These are phyloP conservation scores for Sonneratia alba DNA, from an alignment of 345 rosid genomes.

Conservation along the genomic window DNA sequence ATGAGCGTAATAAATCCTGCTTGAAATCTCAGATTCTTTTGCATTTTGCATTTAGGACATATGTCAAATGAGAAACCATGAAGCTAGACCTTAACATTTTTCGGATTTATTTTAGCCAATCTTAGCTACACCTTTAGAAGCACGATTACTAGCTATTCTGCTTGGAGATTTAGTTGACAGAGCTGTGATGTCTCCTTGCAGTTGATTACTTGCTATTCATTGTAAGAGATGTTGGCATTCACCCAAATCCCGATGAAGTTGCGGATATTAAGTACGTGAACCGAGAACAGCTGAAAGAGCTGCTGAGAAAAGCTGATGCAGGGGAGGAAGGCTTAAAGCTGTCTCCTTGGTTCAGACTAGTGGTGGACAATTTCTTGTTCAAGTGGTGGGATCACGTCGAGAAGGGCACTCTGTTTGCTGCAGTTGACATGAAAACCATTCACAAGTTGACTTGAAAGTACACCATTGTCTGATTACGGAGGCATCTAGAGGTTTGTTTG, in stretches of 20 bases:
- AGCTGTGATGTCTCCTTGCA: slow-evolving; percentile 26
- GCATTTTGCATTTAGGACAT: neutral
- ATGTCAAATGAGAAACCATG: neutral
- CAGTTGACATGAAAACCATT: slow-evolving; percentile 61
- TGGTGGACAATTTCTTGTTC: slow-evolving; percentile 85
- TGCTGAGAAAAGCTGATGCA: slow-evolving; percentile 75
- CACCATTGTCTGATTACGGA: neutral
- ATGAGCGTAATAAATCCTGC: slow-evolving; percentile 53
- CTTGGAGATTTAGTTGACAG: neutral
- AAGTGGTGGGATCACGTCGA: slow-evolving; percentile 93
- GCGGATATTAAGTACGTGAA: slow-evolving; percentile 63
- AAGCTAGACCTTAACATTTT: neutral
- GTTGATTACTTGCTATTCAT: slow-evolving; percentile 85
- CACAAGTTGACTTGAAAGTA: slow-evolving; percentile 45
- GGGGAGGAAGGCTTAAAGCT: slow-evolving; percentile 76
- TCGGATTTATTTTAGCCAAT: neutral
- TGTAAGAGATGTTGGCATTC: slow-evolving; percentile 58
- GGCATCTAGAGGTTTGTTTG: neutral
- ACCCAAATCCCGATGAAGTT: slow-evolving; percentile 87
- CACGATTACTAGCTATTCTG: neutral
- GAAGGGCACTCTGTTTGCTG: slow-evolving; percentile 56
- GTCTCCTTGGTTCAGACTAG: slow-evolving; percentile 91
- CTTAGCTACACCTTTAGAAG: neutral
- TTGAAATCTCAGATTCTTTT: neutral
- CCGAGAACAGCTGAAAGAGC: slow-evolving; percentile 66